Percentiles rank a stretch among this genome's conserved stretches.
These are phyloP conservation scores for Suhomyces terraborum DNA, from an alignment of 1,139 yeast species.

Conservation along the genomic window DNA sequence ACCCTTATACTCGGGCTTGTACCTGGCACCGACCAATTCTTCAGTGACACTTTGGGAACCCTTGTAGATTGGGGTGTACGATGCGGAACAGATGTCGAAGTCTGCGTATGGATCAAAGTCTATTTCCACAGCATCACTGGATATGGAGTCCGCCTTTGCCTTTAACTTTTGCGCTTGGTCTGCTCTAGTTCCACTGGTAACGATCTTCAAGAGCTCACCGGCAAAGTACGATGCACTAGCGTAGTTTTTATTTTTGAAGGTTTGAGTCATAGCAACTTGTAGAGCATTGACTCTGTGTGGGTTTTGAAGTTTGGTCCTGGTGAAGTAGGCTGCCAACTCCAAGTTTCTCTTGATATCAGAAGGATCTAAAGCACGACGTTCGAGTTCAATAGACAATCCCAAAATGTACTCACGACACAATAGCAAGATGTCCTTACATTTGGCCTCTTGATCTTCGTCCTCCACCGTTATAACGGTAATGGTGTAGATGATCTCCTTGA, in stretches of 20 bases:
- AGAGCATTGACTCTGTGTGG: conserved; percentile 85
- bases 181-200: conserved; percentile 74
- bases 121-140: conserved; percentile 84
- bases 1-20: conserved; percentile 77
- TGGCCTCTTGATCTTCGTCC: conserved; percentile 71
- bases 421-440: conserved; percentile 69
- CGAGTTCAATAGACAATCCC: conserved; percentile 87
- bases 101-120: conserved; percentile 93
- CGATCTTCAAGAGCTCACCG: conserved; percentile 69
- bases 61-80: conserved; percentile 85
- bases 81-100: conserved; percentile 85
- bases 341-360: conserved; percentile 78
- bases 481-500: conserved; percentile 79
- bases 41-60: conserved; percentile 72
- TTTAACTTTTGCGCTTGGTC: conserved; percentile 87
- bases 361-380: conserved; percentile 77
- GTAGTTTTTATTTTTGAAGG: conserved; percentile 84
- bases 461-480: conserved; percentile 72
- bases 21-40: conserved; percentile 90
- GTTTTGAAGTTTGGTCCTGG: conserved; percentile 78
- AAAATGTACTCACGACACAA: conserved; percentile 88
- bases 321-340: conserved; percentile 94
- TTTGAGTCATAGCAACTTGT: conserved; percentile 93
- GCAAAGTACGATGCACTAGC: conserved; percentile 93
- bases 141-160: conserved; percentile 73